Base-by-base conservation (phyloP, 495 filamentous ascomycete species). In the Talaromyces stipitatus region DNA sequence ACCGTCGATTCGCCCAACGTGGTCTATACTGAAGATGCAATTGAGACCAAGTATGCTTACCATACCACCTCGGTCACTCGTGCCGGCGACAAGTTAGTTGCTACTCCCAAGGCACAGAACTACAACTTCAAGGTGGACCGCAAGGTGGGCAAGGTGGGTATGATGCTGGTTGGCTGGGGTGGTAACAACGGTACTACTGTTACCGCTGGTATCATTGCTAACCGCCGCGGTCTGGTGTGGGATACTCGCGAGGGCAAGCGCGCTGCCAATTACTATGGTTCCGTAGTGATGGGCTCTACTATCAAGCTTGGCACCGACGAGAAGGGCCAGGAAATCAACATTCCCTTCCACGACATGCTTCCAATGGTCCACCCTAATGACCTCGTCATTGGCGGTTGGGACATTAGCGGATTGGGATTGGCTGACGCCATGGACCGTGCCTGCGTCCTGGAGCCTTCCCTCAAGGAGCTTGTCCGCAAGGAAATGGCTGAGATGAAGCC, bases 361-460 rank as follows among this genome's bases (percentile, higher is more conserved):
- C 94, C 94, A 50, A 97, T 98, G 92, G 90, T 90, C 59, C 92
- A 97, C 73, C 94, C 94, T 60, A 95, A 98, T 72, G 91, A 98
- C 68, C 82, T 98, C 32, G 85, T 89, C 69, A 82, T 98, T 71
- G 92, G 95, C 65, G 94, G 94, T 60, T 98, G 94, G 94, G 94
- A 98, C 64, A 97, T 98, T 72, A 95, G 87, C 74, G 74, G 78
- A 66, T 76, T 96, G 84, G 86, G 92, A 71, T 78, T 98, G 38
- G 89, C 91, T 52, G 81, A 88, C 26, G 85, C 95, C 61, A 97
- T 97, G 95, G 94, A 98, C 67, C 87, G 94, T 66, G 94, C 94
- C 61, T 82, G 85, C 61, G 94, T 98, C 48, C 84, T 98, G 38
- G 92, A 98, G 78, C 94, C 94, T 30, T 85, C 87, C 46, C 81